phyloP scores from a whole-genome alignment of 2,329 filamentous ascomycete genomes.

The Aspergillus tamarii region DNA sequence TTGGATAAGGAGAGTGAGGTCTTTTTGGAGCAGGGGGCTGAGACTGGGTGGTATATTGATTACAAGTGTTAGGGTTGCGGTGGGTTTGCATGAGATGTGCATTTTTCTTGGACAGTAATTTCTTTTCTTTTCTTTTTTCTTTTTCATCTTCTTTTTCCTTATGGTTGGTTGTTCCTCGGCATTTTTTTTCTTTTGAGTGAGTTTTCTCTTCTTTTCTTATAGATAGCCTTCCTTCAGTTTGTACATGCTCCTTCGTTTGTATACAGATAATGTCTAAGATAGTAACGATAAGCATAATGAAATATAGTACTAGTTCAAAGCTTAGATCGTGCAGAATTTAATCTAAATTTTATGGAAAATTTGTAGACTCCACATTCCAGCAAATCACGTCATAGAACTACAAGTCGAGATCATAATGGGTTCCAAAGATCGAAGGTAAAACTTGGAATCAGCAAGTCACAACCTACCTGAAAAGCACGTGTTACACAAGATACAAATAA shows the following conservation, averaged over 20 bases:
- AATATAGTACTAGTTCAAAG: neutral
- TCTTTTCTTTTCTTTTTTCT: neutral
- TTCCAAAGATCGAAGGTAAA: too few species aligned
- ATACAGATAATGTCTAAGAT: neutral
- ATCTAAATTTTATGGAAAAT: neutral
- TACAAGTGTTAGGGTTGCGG: slow-evolving; percentile 7
- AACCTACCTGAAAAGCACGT: neutral
- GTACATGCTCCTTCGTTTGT: neutral
- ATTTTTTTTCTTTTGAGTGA: neutral
- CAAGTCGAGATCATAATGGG: neutral
- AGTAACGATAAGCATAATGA: neutral
- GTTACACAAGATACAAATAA: neutral
- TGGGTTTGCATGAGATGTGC: neutral
- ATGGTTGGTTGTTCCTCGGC: neutral
- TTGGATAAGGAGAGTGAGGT: slow-evolving; percentile 6
- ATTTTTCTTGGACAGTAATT: neutral
- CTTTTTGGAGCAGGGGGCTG: slow-evolving; percentile 7
- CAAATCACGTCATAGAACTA: neutral
- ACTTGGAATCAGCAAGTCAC: neutral
- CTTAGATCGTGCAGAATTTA: neutral
- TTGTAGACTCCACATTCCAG: neutral
- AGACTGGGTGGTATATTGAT: slow-evolving; percentile 12
- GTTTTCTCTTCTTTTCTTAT: neutral
- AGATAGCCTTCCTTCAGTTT: neutral
- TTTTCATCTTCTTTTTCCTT: neutral